phyloP scores from a whole-genome alignment of 2,329 filamentous ascomycete genomes.

The Trichoderma koningiopsis region DNA sequence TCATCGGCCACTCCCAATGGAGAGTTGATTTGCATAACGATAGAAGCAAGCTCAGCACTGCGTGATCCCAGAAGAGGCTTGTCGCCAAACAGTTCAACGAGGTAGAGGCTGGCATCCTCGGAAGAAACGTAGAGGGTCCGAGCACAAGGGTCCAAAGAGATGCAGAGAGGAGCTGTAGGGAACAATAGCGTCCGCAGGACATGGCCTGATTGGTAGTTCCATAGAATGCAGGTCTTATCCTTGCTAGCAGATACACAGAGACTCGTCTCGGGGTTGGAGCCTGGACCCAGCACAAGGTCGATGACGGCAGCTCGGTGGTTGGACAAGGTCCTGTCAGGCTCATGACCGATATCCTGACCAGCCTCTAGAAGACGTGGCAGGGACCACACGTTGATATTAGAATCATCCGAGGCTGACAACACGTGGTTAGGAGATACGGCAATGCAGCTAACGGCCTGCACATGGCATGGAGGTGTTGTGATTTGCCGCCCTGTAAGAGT shows the following conservation, averaged over 20 bases:
- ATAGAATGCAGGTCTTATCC: slow-evolving; percentile 87
- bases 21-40: slow-evolving; percentile 56
- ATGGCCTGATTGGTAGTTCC: slow-evolving; percentile 84
- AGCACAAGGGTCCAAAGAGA: slow-evolving; percentile 79
- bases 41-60: slow-evolving; percentile 56
- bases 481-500: slow-evolving; percentile 74
- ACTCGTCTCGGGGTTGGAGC: slow-evolving; percentile 68
- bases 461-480: slow-evolving; percentile 74
- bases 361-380: slow-evolving; percentile 70
- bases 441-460: slow-evolving; percentile 78
- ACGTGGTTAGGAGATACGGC: slow-evolving; percentile 71
- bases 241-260: slow-evolving; percentile 81
- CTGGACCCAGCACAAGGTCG: slow-evolving; percentile 63
- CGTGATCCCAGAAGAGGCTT: slow-evolving; percentile 57
- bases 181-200: slow-evolving; percentile 81
- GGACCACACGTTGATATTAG: slow-evolving; percentile 91
- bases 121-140: slow-evolving; percentile 80
- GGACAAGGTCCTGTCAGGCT: slow-evolving; percentile 76
- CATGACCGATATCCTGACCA: slow-evolving; percentile 56
- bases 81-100: slow-evolving; percentile 70
- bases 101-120: slow-evolving; percentile 77
- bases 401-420: slow-evolving; percentile 79
- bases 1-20: slow-evolving; percentile 60
- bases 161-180: slow-evolving; percentile 68
- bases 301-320: slow-evolving; percentile 77